Evolutionary conservation across 2,329 filamentous ascomycete genomes (phyloP).

Genomic region (Cladobotryum protrusum): DNA sequence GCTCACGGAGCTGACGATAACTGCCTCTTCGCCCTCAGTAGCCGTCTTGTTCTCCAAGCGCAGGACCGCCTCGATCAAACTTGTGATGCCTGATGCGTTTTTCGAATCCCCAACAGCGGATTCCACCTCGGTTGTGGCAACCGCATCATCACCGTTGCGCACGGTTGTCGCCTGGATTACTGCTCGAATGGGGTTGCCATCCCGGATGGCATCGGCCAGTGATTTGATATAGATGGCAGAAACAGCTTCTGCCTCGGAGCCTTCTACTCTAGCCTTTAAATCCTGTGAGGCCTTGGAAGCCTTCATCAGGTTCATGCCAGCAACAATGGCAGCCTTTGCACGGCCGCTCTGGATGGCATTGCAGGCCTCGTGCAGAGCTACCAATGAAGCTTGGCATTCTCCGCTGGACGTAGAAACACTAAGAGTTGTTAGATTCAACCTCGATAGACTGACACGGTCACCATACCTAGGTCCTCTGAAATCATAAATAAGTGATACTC

Average conservation of each 20-base stretch:
- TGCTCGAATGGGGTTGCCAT: conserved; percentile 31
- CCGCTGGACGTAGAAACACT: too few relatives aligned
- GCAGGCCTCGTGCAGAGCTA: too few relatives aligned
- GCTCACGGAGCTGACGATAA: too few relatives aligned
- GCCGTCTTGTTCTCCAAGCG: conserved; percentile 20
- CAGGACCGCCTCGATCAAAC: conserved; percentile 25
- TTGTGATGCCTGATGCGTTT: conserved; percentile 22
- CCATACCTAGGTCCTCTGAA: conserved; percentile 8
- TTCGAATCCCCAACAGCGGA: conserved; percentile 12
- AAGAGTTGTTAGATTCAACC: too few relatives aligned
- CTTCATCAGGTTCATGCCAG: neutral
- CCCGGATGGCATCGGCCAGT: conserved; percentile 32
- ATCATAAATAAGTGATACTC: neutral
- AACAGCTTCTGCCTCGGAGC: conserved; percentile 32
- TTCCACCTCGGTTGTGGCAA: neutral
- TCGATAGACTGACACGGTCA: too few relatives aligned
- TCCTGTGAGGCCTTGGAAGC: neutral
- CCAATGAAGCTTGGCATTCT: too few relatives aligned
- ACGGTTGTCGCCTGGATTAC: conserved; percentile 25
- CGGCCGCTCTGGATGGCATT: too few relatives aligned
- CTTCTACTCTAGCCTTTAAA: neutral
- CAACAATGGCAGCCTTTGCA: conserved; percentile 2
- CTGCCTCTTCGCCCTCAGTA: too few relatives aligned
- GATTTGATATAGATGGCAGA: conserved; percentile 35
- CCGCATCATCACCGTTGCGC: conserved; percentile 26